A percentile compares a stretch with the other conserved stretches of the same genome.
Evolutionary conservation across 2,329 filamentous ascomycete species (phyloP).

Genomic region (Hypoxylon sp.): DNA sequence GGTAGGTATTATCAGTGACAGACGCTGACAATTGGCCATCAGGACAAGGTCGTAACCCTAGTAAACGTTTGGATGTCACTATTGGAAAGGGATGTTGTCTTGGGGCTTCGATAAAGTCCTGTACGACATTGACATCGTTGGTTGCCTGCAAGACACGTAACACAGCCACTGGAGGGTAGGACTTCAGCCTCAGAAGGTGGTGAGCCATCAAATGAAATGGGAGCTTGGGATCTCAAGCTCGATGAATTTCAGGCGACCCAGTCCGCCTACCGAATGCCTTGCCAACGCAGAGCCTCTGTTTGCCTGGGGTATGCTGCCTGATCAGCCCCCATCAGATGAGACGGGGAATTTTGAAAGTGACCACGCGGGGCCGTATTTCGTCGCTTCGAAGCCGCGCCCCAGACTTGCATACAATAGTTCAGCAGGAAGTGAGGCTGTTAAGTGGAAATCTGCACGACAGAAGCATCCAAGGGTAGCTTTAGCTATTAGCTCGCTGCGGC

Average conservation of each 20-base stretch:
- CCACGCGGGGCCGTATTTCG: constrained; percentile 28
- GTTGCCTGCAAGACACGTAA: constrained; percentile 44
- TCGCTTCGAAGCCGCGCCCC: constrained; percentile 36
- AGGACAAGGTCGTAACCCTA: constrained; percentile 35
- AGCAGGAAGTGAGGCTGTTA: constrained; percentile 40
- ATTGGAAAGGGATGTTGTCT: constrained; percentile 21
- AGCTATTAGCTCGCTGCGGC: constrained; percentile 12
- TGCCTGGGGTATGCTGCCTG: constrained; percentile 37
- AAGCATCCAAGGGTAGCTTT: constrained; percentile 7
- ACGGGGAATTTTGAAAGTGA: constrained; percentile 18
- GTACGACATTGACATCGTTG: constrained; percentile 35
- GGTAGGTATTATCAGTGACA: constrained; percentile 28
- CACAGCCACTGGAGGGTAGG: constrained; percentile 43
- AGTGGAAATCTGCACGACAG: constrained; percentile 35
- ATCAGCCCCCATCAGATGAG: constrained; percentile 31
- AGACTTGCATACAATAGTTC: constrained; percentile 21
- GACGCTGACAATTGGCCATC: constrained; percentile 25
- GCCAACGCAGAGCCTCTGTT: constrained; percentile 41
- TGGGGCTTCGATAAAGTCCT: constrained; percentile 29
- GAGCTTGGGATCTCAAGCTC: constrained; percentile 23
- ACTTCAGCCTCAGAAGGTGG: constrained; percentile 40
- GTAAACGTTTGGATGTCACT: constrained; percentile 26
- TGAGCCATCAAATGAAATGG: constrained; percentile 31
- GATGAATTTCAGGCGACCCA: constrained; percentile 31
- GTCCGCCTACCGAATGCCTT: constrained; percentile 45